Base-by-base conservation (phyloP, 768 basidiomycete genomes). In the Gymnopilus junonius region DNA sequence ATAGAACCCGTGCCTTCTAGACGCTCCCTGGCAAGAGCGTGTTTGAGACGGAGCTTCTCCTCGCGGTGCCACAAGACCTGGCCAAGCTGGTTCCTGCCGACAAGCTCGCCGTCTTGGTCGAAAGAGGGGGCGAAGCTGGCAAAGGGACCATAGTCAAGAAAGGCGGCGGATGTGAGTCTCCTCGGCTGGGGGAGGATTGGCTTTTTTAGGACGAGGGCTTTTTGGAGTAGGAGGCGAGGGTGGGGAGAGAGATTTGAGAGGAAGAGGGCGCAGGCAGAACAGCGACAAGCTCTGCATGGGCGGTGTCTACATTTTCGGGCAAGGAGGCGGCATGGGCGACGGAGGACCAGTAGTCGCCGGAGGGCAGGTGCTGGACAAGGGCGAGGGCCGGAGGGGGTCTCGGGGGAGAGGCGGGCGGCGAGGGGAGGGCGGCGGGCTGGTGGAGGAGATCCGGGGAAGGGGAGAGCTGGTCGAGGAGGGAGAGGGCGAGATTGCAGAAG, bases 51-150 rank as follows among this genome's bases (percentile, higher is more conserved):
- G 70, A 77, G 72, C 62, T 80, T 79, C 65, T 82, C 77, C 43
- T 84, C 81, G 65, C 82, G 81, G 63, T 78, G 78, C 73, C 80
- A 87, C 27, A 88, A 74, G 11, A 87, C 74, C 71, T 91, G 85
- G 14, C 85, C 87, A 59, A 94, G 79, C 55, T 83, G 79, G 1
- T 78, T 73, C 58, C 85, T 80, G 3, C 92, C 92, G 6, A 93
- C 76, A 68, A 91, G 85, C 53, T 85, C 83, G n/a, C 88, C 88
- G 62, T 91, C 88, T 65, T 92, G 89, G 62, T 92, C 90, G 72
- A 91, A 94, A 10, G 82, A 78, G 1, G 93, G 93, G 0, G 93
- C 92, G 74, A 94, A 94, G 70, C 85, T 89, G 7, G 91, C 76
- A 69, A 81, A 90, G 12, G 82, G 81, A 0, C 93, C 93, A 69